Evolutionary conservation across 306 rosid genomes (phyloP).

Genomic region (Rosa lucieae): DNA sequence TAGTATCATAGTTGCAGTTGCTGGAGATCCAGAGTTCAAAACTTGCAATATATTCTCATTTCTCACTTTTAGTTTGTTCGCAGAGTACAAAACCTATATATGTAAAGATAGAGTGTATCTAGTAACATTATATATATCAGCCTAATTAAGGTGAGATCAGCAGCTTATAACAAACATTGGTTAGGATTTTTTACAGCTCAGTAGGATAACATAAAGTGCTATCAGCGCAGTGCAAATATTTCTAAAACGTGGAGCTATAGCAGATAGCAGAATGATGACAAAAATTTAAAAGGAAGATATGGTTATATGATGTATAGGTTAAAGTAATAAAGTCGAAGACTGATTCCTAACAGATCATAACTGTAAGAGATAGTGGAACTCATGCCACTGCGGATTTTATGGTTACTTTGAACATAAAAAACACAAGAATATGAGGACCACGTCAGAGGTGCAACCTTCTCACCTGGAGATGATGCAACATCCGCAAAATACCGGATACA

Average conservation of each 20-base stretch:
- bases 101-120: neutral
- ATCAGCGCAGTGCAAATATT: neutral
- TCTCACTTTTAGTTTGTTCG: neutral
- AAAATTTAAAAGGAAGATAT: neutral
- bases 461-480: constrained; percentile 8
- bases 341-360: neutral
- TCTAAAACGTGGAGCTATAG: neutral
- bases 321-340: neutral
- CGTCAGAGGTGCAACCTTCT: neutral
- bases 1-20: neutral
- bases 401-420: neutral
- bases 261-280: neutral
- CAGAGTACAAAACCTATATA: neutral
- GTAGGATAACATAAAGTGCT: neutral
- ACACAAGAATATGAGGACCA: neutral
- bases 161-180: neutral
- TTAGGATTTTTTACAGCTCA: neutral
- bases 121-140: neutral
- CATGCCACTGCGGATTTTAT: constrained; percentile 8
- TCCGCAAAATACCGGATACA: constrained; percentile 6
- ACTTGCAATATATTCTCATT: neutral
- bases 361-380: constrained; percentile 7
- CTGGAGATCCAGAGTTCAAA: neutral
- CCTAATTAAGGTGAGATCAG: neutral
- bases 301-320: neutral